phyloP scores from a whole-genome alignment of 768 basidiomycete species.

The Russula olivacea region DNA sequence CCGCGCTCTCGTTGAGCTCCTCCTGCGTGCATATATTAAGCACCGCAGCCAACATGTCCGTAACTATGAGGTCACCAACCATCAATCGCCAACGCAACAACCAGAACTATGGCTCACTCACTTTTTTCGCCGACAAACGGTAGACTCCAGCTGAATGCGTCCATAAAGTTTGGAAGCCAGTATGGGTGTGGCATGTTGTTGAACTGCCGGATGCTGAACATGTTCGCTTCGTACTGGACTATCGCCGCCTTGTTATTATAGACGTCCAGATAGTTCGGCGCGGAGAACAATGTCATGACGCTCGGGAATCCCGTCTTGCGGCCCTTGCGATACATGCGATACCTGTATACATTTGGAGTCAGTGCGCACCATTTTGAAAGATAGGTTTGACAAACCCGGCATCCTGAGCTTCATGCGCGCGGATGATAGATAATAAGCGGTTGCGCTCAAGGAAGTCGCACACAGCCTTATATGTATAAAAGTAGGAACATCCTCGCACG shows the following conservation, averaged over 20 bases:
- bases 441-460: slow-evolving; percentile 98
- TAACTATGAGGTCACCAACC: slow-evolving; percentile 51
- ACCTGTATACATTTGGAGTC: slow-evolving; percentile 40
- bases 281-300: slow-evolving; percentile 99
- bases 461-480: slow-evolving; percentile 92
- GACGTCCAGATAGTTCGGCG: slow-evolving; percentile 96
- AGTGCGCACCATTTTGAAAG: neutral
- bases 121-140: slow-evolving; percentile 98
- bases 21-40: slow-evolving; percentile 97
- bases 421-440: slow-evolving; percentile 91
- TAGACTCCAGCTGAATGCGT: slow-evolving; percentile 96
- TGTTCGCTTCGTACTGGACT: slow-evolving; percentile 97
- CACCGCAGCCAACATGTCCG: slow-evolving; percentile 97
- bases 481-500: slow-evolving; percentile 95
- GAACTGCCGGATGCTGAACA: slow-evolving; percentile 98
- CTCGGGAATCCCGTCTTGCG: slow-evolving; percentile 98
- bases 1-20: slow-evolving; percentile 75
- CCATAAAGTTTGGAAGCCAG: slow-evolving; percentile 97
- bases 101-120: slow-evolving; percentile 36
- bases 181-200: slow-evolving; percentile 93
- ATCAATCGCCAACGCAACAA: neutral
- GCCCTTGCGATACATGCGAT: slow-evolving; percentile 99
- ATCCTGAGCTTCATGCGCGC: slow-evolving; percentile 98
- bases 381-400: slow-evolving; percentile 50
- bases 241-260: slow-evolving; percentile 99